Evolutionary conservation across 2,329 filamentous ascomycete species (phyloP), one percentile per base, ranked within the genome.

Genomic region (Neofusicoccum sp.): DNA sequence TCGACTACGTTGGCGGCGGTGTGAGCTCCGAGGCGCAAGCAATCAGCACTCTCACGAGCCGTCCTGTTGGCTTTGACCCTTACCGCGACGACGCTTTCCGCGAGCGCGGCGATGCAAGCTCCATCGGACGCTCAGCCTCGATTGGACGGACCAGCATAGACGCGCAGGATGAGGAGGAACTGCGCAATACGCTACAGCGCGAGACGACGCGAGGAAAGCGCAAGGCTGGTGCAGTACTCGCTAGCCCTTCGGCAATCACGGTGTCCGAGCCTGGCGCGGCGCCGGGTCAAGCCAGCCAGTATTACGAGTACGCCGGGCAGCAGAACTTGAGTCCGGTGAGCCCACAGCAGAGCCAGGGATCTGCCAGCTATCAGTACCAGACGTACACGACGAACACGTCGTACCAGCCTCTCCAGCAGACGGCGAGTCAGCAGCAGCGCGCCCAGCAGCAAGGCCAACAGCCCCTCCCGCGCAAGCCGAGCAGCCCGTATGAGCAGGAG

Each of bases 121-220:
- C 41, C 45, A 49, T 60, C 57, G 51, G 41, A 43, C 73, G 69
- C 56, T 73, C 72, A 20, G 65, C 73, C 26, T 71, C 72, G 9
- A 47, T 36, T 30, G 47, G n/a, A 54, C 75, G 78, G 31, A 71
- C 75, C 8, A 79, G 73, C 63, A 73, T 71, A 57, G 78, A 79
- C 58, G 65, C 62, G 24, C 73, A 74, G 11, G 77, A 79, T 48
- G 63, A 79, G 24, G 77, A 80, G n/a, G 78, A 81, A 58, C 73
- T 82, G 11, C 73, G 76, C 20, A 75, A 76, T 28, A 62, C 80
- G 11, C 68, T 82, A 1, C 73, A 73, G 59, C 77, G 79, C 53
- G 77, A 73, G 44, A 78, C 71, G 69, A 79, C 75, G 4, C 68
- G 68, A 8, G 80, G 79, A 30, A 79, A 78, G 67, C 72, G 79